Percentiles rank a stretch among this genome's conserved stretches.
Evolutionary conservation across 257 asterid genomes (phyloP).

Genomic region (Nicotiana otophora): DNA sequence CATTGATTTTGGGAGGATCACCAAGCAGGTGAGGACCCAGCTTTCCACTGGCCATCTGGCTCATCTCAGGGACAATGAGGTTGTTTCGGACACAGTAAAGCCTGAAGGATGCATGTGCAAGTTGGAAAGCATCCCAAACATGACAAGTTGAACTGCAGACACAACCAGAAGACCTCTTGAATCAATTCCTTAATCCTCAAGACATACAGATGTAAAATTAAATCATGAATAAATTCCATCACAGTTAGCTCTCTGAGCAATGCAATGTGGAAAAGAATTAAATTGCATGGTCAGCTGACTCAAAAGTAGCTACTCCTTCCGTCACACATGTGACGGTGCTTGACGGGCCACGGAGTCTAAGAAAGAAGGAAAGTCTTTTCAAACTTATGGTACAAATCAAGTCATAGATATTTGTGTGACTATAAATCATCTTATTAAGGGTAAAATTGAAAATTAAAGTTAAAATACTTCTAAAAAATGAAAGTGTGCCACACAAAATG

Average conservation of each 20-base stretch:
- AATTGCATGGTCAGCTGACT: background rate
- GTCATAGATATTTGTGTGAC: too few species aligned
- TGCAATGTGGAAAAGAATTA: background rate
- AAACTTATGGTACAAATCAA: too few species aligned
- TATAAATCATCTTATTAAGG: too few species aligned
- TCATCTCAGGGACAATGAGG: conserved; percentile 34
- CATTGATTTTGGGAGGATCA: conserved; percentile 66
- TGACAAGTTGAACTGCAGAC: conserved; percentile 79
- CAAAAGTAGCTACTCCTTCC: background rate
- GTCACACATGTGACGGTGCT: too few species aligned
- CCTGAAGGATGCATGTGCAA: conserved; percentile 85
- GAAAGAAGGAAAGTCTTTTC: too few species aligned
- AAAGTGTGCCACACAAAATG: too few species aligned
- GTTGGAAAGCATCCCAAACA: conserved; percentile 92
- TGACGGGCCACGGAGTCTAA: too few species aligned
- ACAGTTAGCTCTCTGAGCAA: background rate
- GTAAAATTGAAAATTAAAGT: too few species aligned
- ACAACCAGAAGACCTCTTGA: conserved; percentile 7
- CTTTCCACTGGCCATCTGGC: conserved; percentile 31
- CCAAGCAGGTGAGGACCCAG: conserved; percentile 71
- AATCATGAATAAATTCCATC: background rate
- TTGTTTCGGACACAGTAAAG: conserved; percentile 66
- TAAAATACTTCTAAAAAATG: too few species aligned
- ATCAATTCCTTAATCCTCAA: background rate
- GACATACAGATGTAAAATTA: background rate